phyloP scores from a whole-genome alignment of 768 basidiomycete species.

The Xanthoconium purpureum region DNA sequence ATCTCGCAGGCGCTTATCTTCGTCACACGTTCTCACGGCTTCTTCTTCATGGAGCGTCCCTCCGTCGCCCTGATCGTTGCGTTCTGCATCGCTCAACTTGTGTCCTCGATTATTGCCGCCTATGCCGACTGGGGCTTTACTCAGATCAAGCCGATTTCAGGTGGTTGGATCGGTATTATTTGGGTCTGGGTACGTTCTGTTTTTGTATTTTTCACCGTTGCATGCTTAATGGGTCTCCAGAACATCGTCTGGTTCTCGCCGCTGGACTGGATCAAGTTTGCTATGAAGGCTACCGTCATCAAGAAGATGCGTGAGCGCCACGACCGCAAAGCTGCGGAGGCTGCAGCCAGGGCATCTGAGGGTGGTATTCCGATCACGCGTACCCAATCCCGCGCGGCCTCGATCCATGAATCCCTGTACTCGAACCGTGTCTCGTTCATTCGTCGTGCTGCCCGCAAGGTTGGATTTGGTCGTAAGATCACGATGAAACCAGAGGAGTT shows the following conservation, averaged over 20 bases:
- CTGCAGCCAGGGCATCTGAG: constrained; percentile 32
- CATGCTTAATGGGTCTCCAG: constrained; percentile 38
- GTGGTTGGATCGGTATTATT: constrained; percentile 95
- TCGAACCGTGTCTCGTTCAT: constrained; percentile 95
- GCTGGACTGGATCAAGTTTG: constrained; percentile 94
- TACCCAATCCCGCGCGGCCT: constrained; percentile 86
- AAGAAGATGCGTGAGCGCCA: constrained; percentile 73
- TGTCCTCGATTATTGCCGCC: constrained; percentile 93
- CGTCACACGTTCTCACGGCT: constrained; percentile 89
- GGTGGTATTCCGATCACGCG: constrained; percentile 69
- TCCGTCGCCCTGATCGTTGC: constrained; percentile 85
- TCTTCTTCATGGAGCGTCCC: constrained; percentile 97
- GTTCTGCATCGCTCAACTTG: constrained; percentile 90
- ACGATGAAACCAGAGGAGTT: constrained; percentile 83
- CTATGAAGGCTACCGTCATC: constrained; percentile 92
- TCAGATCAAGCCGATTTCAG: constrained; percentile 71
- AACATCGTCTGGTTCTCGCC: constrained; percentile 96
- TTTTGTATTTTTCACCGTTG: background rate
- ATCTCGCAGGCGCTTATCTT: constrained; percentile 99
- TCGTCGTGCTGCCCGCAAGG: constrained; percentile 80
- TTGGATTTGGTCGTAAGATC: constrained; percentile 82
- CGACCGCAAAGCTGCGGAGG: constrained; percentile 39
- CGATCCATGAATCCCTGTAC: constrained; percentile 89
- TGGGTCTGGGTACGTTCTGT: constrained; percentile 88
- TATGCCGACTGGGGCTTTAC: constrained; percentile 97